Evolutionary conservation across 345 rosid genomes (phyloP).

Genomic region (Passiflora organensis): DNA sequence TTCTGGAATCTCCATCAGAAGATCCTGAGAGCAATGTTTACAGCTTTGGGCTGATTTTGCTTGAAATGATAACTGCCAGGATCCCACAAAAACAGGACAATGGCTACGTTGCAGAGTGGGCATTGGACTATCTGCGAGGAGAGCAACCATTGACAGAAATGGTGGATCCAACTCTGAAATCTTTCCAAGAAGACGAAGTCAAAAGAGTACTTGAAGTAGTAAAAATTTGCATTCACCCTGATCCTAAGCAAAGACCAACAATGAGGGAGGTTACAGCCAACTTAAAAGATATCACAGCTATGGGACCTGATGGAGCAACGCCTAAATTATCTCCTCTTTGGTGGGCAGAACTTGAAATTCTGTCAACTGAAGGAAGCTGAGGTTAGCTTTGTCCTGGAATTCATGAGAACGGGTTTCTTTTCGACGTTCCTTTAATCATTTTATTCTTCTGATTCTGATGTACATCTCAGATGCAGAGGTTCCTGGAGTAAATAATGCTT

Average conservation of each 20-base stretch:
- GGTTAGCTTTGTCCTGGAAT: conserved; percentile 2
- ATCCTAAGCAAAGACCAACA: conserved; percentile 48
- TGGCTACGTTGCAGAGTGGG: conserved; percentile 43
- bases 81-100: conserved; percentile 46
- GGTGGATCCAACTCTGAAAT: conserved; percentile 64
- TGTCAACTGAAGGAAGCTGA: conserved; percentile 50
- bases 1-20: conserved; percentile 38
- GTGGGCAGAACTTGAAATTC: conserved; percentile 97
- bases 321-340: conserved; percentile 81
- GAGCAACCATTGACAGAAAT: conserved; percentile 39
- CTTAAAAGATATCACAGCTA: conserved; percentile 61
- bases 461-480: neutral
- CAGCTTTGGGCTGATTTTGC: conserved; percentile 59
- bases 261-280: conserved; percentile 53
- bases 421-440: conserved; percentile 1
- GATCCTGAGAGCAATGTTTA: conserved; percentile 48
- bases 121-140: conserved; percentile 39
- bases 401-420: neutral
- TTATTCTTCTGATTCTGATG: neutral
- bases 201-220: conserved; percentile 54
- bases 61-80: conserved; percentile 76
- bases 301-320: conserved; percentile 64
- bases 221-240: conserved; percentile 54
- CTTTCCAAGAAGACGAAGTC: conserved; percentile 47
- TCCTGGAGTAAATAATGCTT: neutral